Conservation (phyloP, 345 rosid species). For the Brassica carinata region DNA sequence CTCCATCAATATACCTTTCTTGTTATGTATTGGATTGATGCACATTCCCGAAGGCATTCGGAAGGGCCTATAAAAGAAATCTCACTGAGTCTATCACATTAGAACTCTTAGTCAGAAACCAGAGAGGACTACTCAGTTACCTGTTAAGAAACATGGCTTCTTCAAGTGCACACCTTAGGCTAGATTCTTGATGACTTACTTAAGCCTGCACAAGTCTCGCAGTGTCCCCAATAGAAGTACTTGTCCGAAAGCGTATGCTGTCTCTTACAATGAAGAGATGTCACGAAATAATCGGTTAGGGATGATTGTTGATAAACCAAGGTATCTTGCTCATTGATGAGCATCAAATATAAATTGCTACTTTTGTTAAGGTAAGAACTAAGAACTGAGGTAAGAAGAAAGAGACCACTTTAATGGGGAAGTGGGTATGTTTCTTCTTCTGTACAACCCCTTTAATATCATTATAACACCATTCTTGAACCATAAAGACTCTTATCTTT, state of each 20-base stretch:
- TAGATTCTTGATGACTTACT: slow-evolving; percentile 89
- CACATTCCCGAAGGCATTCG: slow-evolving; percentile 95
- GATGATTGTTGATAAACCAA: slow-evolving; percentile 30
- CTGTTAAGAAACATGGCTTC: slow-evolving; percentile 87
- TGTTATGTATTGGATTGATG: slow-evolving; percentile 85
- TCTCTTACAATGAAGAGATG: slow-evolving; percentile 36
- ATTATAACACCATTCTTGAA: not conserved
- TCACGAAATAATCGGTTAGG: slow-evolving; percentile 39
- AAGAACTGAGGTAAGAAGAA: not conserved
- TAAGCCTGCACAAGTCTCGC: too few relatives aligned
- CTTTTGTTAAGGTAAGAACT: not conserved
- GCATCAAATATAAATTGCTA: not conserved
- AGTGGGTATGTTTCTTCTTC: not conserved
- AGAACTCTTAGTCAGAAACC: not conserved
- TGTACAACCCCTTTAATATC: not conserved
- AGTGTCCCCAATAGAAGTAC: too few relatives aligned
- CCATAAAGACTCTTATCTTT: not conserved
- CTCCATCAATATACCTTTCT: slow-evolving; percentile 68
- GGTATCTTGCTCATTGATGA: not conserved
- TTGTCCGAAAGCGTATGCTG: slow-evolving; percentile 52
- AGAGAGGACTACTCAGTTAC: slow-evolving; percentile 34
- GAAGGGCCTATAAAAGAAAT: slow-evolving; percentile 51
- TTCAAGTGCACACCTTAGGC: slow-evolving; percentile 97
- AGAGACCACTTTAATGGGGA: not conserved
- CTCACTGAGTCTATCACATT: not conserved